Evolutionary conservation across 192 early-diverging fungal genomes (phyloP).

Genomic region (Rhizoclosmatium sp.): DNA sequence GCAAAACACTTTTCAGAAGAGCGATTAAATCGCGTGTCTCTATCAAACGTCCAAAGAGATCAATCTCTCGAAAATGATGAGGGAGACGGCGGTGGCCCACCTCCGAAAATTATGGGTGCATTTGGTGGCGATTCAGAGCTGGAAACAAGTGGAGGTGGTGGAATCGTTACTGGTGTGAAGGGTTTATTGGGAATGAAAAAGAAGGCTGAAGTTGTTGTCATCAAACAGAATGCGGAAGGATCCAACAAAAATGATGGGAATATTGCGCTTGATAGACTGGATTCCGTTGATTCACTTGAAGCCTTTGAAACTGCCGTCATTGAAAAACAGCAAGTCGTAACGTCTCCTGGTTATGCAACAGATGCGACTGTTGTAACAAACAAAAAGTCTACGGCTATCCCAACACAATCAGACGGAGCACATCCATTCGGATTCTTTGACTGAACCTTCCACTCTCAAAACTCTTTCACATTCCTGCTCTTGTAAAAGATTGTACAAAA

Average conservation of each 20-base stretch:
- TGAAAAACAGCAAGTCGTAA: not conserved
- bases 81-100: not conserved
- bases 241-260: not conserved
- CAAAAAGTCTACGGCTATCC: slow-evolving; percentile 11
- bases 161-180: not conserved
- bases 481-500: too few relatives aligned
- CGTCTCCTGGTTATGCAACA: not conserved
- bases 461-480: too few relatives aligned
- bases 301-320: not conserved
- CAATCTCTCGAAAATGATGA: not conserved
- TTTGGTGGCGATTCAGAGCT: slow-evolving; percentile 20
- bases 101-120: slow-evolving; percentile 13
- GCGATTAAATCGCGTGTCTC: not conserved
- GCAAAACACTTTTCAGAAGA: too few relatives aligned
- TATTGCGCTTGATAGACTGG: not conserved
- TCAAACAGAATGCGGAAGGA: not conserved
- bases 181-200: slow-evolving; percentile 5
- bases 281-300: not conserved
- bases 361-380: not conserved
- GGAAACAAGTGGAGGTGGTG: slow-evolving; percentile 4
- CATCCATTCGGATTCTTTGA: slow-evolving; percentile 29
- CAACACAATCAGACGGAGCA: not conserved
- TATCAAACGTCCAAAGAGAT: not conserved
- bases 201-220: slow-evolving; percentile 7
- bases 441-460: not conserved